Percentiles rank a stretch among this genome's conserved stretches.
phyloP scores from a whole-genome alignment of 192 early-diverging fungal species.

The Mortierella hygrophila region DNA sequence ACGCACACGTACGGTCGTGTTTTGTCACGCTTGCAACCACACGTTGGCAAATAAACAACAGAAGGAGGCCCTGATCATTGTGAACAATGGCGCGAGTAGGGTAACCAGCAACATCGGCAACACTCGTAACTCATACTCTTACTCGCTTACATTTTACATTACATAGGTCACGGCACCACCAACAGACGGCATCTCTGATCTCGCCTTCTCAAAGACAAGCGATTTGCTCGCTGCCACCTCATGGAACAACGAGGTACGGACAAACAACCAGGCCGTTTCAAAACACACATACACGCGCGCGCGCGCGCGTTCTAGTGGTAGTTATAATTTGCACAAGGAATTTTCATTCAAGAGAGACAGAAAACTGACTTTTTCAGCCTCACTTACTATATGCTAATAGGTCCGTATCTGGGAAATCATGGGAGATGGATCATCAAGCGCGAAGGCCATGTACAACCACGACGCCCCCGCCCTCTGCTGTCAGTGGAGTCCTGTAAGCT shows the following conservation, averaged over 20 bases:
- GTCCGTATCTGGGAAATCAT: slow-evolving; percentile 95
- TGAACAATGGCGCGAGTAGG: background rate
- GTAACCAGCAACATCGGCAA: background rate
- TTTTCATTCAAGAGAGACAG: background rate
- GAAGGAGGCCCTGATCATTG: background rate
- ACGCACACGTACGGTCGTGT: background rate
- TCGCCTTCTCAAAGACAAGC: slow-evolving; percentile 84
- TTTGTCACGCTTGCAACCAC: background rate
- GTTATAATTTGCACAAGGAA: background rate
- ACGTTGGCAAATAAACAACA: background rate
- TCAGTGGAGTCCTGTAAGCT: slow-evolving; percentile 83
- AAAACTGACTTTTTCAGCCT: background rate
- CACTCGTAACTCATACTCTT: background rate
- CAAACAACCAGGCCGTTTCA: background rate
- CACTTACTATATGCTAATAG: slow-evolving; percentile 56
- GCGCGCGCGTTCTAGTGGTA: background rate
- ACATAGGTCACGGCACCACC: slow-evolving; percentile 73
- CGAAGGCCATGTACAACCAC: slow-evolving; percentile 88
- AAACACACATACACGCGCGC: background rate
- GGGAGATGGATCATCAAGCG: slow-evolving; percentile 79
- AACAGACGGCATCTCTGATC: slow-evolving; percentile 80
- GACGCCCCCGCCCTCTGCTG: slow-evolving; percentile 87
- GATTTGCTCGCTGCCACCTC: slow-evolving; percentile 90
- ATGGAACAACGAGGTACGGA: slow-evolving; percentile 86
- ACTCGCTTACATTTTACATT: background rate